Base-by-base conservation (phyloP, 2,329 filamentous ascomycete species). In the Xylaria sp. region DNA sequence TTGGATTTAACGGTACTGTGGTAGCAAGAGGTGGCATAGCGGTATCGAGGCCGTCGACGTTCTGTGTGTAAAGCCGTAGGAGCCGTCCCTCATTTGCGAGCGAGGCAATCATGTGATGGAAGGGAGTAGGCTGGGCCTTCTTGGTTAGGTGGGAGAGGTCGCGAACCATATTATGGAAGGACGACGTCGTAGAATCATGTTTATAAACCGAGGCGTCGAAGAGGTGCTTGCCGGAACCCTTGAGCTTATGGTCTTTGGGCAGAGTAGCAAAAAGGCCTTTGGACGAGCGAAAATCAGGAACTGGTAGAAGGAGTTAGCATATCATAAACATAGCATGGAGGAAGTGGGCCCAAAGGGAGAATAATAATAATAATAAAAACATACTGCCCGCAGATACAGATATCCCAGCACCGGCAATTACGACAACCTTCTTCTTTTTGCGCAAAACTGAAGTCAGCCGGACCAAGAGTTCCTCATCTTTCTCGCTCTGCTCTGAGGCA, bases 131-230 rank as follows among this genome's bases (percentile, higher is more conserved):
- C 60, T 87, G 76, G 50, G 93, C 92, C 46, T 81, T 81, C 63
- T 87, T 85, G 19, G 91, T 91, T 76, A 92, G 83, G 52, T 88
- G 81, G 41, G 91, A 91, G 66, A 99, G 83, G 66, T 90, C 88
- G 68, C 92, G 89, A 63, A 99, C 91, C 93, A 99, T 97, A 69
- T 89, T 87, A 73, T 99, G 94, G 71, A 99, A 99, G 9, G 89
- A 91, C 20, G 89, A 87, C 1, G 93, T 97, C 11, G 92, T 90
- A 19, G 84, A 82, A 70, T 95, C 88, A 76, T 96, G 90, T 72
- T 91, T 92, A 78, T 99, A 99, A 49, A 99, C 94, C 7, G 93
- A 96, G 48, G 94, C 94, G 75, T 99, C 94, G 69, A 99, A 99
- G 1, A 99, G 82, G 63, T 96, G 88, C 73, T 97, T 97, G 48